These are phyloP conservation scores for Camellia oleifera DNA, from an alignment of 179 eudicot genomes.

Conservation along the genomic window DNA sequence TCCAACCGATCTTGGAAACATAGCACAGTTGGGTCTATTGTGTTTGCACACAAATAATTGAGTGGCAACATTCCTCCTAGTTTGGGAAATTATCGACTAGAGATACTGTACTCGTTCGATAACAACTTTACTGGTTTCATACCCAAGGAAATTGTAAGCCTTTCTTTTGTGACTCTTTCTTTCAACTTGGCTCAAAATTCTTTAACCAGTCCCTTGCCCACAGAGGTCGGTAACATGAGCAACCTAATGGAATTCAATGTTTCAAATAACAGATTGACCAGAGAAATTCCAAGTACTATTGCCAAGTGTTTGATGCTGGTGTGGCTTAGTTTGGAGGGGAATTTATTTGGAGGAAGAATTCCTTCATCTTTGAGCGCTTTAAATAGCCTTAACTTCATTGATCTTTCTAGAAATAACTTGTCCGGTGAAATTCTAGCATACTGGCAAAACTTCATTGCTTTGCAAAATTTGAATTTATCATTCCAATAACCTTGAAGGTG, in stretches of 20 bases:
- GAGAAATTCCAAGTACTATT: constrained; percentile 16
- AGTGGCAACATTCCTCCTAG: not conserved
- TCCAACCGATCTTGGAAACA: not conserved
- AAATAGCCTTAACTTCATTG: not conserved
- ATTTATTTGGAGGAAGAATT: not conserved
- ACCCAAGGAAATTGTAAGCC: not conserved
- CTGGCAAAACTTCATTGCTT: not conserved
- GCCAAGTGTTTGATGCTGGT: not conserved
- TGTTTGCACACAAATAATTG: not conserved
- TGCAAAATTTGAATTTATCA: not conserved
- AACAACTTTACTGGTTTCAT: not conserved
- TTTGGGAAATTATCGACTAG: not conserved
- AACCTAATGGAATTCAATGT: not conserved
- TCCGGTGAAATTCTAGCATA: not conserved
- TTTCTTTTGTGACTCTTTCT: not conserved
- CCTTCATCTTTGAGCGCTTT: not conserved
- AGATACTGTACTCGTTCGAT: not conserved
- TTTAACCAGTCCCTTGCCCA: constrained; percentile 7
- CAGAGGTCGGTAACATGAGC: constrained; percentile 16
- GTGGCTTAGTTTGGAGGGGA: not conserved
- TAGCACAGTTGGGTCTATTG: not conserved
- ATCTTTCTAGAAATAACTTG: constrained; percentile 2
- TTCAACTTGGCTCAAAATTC: not conserved
- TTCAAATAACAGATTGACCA: not conserved
- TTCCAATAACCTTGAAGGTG: not conserved